Evolutionary conservation across 164 flowering plant genomes (phyloP).

Genomic region (Dillenia suffruticosa): DNA sequence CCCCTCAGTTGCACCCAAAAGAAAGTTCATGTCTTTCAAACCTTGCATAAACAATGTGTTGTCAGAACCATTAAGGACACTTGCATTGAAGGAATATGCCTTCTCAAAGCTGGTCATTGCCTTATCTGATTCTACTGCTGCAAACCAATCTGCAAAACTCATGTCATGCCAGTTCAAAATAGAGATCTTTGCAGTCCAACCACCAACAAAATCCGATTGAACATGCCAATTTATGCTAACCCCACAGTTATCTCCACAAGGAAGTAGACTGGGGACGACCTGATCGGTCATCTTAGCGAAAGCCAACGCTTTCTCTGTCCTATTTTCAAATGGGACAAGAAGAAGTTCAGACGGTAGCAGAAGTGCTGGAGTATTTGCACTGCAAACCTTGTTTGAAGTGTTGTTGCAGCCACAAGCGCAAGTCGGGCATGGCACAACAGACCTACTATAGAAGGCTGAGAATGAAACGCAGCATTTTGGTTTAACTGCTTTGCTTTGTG

Average conservation of each 20-base stretch:
- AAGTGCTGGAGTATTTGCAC: constrained; percentile 32
- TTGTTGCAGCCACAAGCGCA: constrained; percentile 56
- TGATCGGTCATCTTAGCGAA: constrained; percentile 30
- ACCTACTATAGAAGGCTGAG: constrained; percentile 35
- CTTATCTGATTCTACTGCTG: constrained; percentile 52
- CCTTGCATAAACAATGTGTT: constrained; percentile 49
- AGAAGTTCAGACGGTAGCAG: constrained; percentile 40
- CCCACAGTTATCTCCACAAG: constrained; percentile 59
- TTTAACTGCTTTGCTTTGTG: constrained; percentile 24
- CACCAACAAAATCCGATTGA: constrained; percentile 33
- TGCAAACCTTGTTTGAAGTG: constrained; percentile 28
- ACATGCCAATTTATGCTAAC: constrained; percentile 64
- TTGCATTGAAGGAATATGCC: constrained; percentile 21
- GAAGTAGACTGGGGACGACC: constrained; percentile 34
- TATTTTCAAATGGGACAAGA: constrained; percentile 55
- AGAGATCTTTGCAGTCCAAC: constrained; percentile 61
- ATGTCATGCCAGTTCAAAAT: constrained; percentile 72
- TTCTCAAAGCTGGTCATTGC: constrained; percentile 18
- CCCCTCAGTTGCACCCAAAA: constrained; percentile 63
- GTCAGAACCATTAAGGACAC: constrained; percentile 10
- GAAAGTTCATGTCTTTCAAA: constrained; percentile 35
- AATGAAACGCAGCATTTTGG: constrained; percentile 40
- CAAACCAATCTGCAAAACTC: constrained; percentile 68
- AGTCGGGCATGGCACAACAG: constrained; percentile 47
- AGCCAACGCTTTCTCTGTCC: constrained; percentile 26